Evolutionary conservation across 805 yeast species (phyloP).

Genomic region (Lipomyces mesembrius): DNA sequence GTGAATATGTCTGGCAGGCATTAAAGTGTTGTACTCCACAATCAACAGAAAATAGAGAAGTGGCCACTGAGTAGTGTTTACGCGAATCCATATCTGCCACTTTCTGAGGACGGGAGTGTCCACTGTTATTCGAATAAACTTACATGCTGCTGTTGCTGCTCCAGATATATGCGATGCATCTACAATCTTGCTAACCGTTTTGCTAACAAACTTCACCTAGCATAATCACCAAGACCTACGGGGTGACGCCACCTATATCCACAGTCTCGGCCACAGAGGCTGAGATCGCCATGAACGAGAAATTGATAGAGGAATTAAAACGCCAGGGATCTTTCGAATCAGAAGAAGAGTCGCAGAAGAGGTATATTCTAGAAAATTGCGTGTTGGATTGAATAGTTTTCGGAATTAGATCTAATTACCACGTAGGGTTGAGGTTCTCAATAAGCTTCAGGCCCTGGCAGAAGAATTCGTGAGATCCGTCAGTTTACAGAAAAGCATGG

Average conservation of each 20-base stretch:
- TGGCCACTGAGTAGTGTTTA: neutral
- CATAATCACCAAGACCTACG: conserved; percentile 48
- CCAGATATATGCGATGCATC: neutral
- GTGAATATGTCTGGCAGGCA: neutral
- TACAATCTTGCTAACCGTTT: too few species aligned
- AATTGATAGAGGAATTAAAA: conserved; percentile 76
- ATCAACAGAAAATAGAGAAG: neutral
- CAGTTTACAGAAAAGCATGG: conserved; percentile 82
- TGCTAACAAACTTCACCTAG: neutral
- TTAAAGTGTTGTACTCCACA: neutral
- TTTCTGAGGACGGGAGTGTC: neutral
- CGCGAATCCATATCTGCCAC: neutral
- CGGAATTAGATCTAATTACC: neutral
- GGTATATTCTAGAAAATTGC: conserved; percentile 23
- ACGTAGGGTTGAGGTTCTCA: conserved; percentile 71
- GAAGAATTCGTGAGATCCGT: conserved; percentile 84
- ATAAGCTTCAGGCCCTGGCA: conserved; percentile 70
- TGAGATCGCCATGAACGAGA: conserved; percentile 77
- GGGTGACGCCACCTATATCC: conserved; percentile 85
- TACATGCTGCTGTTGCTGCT: neutral
- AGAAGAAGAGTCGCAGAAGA: conserved; percentile 76
- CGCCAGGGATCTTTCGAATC: conserved; percentile 86
- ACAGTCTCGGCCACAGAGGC: conserved; percentile 80
- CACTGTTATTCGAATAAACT: neutral
- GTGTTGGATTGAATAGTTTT: neutral